A percentile compares a stretch with the other conserved stretches of the same genome.
Evolutionary conservation across 1,139 yeast species (phyloP).

Genomic region (Candida sp.): DNA sequence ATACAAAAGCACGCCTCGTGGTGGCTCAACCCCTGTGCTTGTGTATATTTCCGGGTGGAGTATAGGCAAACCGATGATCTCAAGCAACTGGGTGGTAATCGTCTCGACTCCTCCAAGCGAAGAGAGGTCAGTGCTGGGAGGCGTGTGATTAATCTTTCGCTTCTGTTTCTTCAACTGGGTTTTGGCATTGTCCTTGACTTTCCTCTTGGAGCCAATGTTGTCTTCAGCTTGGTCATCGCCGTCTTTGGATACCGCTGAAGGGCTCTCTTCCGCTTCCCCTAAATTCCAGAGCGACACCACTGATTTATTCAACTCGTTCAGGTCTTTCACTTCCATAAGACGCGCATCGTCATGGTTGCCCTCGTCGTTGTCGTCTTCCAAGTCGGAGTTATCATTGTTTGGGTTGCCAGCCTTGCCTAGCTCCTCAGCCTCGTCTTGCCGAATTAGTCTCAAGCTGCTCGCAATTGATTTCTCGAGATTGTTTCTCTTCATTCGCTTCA

Average conservation of each 20-base stretch:
- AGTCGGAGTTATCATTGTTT: constrained; percentile 22
- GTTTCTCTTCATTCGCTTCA: constrained; percentile 67
- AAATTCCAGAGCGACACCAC: constrained; percentile 73
- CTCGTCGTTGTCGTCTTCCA: constrained; percentile 14
- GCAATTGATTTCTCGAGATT: constrained; percentile 62
- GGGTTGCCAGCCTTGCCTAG: constrained; percentile 35
- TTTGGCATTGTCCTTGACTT: constrained; percentile 31
- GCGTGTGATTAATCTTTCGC: constrained; percentile 60
- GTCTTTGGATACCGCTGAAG: constrained; percentile 6
- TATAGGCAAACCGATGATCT: constrained; percentile 88
- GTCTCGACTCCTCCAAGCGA: constrained; percentile 91
- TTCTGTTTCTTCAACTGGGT: constrained; percentile 40
- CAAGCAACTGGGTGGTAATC: constrained; percentile 84
- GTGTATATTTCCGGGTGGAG: constrained; percentile 90
- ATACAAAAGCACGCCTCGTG: constrained; percentile 92
- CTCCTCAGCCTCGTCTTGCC: constrained; percentile 48
- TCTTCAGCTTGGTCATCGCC: constrained; percentile 8
- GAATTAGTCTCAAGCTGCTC: constrained; percentile 50
- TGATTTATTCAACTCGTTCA: constrained; percentile 74
- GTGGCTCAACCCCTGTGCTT: constrained; percentile 93
- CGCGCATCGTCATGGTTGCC: constrained; percentile 23
- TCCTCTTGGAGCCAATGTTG: constrained; percentile 26
- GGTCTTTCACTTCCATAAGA: constrained; percentile 62
- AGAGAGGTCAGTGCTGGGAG: constrained; percentile 69
- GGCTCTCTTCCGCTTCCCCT: constrained; percentile 13